Percentiles rank a stretch among this genome's conserved stretches.
These are phyloP conservation scores for Chrysochromulina tobinii DNA, from an alignment of 78 protist genomes.

Conservation along the genomic window DNA sequence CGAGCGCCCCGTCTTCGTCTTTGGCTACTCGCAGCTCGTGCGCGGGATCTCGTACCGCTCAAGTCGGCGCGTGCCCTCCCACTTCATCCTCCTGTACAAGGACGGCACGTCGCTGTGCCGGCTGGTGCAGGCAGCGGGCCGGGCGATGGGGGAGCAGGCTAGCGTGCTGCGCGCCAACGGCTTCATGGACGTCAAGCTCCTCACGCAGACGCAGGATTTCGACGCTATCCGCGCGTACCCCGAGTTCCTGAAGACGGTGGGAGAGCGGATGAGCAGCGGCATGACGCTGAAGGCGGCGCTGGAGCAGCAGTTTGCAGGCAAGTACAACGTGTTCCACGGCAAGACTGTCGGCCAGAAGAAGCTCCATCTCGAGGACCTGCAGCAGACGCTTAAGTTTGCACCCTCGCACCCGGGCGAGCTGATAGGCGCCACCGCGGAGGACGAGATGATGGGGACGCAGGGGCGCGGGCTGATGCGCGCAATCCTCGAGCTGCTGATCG, in stretches of 20 bases:
- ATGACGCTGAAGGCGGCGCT: not conserved
- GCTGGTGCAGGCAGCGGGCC: slow-evolving; percentile 9
- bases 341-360: not conserved
- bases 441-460: not conserved
- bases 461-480: not conserved
- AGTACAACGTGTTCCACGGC: not conserved
- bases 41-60: slow-evolving; percentile 14
- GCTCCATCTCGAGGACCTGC: not conserved
- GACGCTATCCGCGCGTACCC: not conserved
- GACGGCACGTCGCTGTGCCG: not conserved
- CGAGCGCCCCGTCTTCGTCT: not conserved
- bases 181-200: not conserved
- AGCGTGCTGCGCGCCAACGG: not conserved
- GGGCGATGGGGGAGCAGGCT: not conserved
- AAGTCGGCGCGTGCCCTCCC: not conserved
- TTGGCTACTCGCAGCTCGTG: not conserved
- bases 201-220: not conserved
- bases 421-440: not conserved
- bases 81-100: not conserved
- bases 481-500: not conserved
- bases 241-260: not conserved
- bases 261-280: not conserved
- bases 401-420: not conserved
- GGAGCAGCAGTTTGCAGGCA: not conserved
- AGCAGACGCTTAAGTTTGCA: not conserved